Base-by-base conservation (phyloP, 2,329 filamentous ascomycete genomes). In the Pyrenophora graminea region DNA sequence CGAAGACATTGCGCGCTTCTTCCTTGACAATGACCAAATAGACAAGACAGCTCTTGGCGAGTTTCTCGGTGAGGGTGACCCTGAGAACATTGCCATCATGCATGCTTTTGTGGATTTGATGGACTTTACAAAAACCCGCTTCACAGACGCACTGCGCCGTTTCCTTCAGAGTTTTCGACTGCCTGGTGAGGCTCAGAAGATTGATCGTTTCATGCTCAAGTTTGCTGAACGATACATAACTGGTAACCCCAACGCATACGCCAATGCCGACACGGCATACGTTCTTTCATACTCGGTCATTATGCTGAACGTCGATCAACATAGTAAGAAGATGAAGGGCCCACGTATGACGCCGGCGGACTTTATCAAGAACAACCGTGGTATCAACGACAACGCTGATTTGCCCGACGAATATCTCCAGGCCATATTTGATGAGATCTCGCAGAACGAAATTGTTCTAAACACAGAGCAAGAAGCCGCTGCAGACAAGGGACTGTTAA, bases 131-230 rank as follows among this genome's bases (percentile, higher is more conserved):
- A 92, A 92, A 72, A 90, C 87, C 48, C 87, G 92, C 2, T 99
- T 99, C 64, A 93, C 97, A 6, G 93, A 97, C 73, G 88, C 94
- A 12, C 77, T 99, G 21, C 86, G 94, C 32, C 87, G 91, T 51
- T 99, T 99, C 66, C 78, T 99, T 10, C 94, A 99, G 72, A 89
- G 91, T 23, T 99, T 99, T 79, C 88, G 94, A 56, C 79, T 99
- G 12, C 94, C 94, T 0, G 94, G 94, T 54, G 94, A 99, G 74
- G 92, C 92, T 0, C 94, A 99, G 71, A 99, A 99, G 78, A 99
- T 99, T 61, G 94, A 99, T 84, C 90, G 94, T 40, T 96, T 97
- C 76, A 97, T 99, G 94, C 79, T 99, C 61, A 99, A 99, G 73
- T 99, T 97, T 75, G 94, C 94, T 8, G 93, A 97, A 73, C 87